A percentile compares a stretch with the other conserved stretches of the same genome.
Conservation (phyloP, 768 basidiomycete species). For the Leccinum arenicola region DNA sequence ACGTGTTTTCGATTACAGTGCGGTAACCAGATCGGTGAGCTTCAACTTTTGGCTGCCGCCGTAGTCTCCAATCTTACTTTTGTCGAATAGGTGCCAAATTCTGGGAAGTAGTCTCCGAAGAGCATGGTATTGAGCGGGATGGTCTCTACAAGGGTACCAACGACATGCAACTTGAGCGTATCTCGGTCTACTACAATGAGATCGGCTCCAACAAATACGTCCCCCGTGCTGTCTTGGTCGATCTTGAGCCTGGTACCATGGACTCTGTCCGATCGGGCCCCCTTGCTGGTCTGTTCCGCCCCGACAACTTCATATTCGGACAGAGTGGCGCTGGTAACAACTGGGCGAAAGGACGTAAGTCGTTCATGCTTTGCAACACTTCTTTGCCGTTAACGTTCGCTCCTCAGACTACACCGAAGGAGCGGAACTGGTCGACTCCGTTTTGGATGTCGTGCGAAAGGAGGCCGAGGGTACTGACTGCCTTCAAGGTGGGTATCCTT, state of each 20-base stretch:
- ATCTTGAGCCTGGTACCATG: constrained; percentile 98
- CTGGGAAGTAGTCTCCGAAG: constrained; percentile 98
- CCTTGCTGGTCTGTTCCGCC: constrained; percentile 90
- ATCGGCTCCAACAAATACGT: constrained; percentile 95
- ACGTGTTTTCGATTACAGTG: constrained; percentile 52
- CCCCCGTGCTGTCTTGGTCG: constrained; percentile 94
- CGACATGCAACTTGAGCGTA: constrained; percentile 95
- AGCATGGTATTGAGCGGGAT: constrained; percentile 94
- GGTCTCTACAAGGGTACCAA: constrained; percentile 91
- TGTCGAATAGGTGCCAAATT: constrained; percentile 74
- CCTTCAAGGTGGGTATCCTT: constrained; percentile 77
- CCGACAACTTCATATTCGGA: constrained; percentile 98
- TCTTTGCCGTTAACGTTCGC: neutral
- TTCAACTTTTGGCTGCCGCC: constrained; percentile 17
- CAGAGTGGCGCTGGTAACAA: constrained; percentile 99
- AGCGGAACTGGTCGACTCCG: constrained; percentile 97
- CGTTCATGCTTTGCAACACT: neutral
- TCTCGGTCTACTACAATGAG: constrained; percentile 98
- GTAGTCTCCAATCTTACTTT: constrained; percentile 17
- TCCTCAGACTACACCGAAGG: constrained; percentile 80
- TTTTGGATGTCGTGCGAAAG: constrained; percentile 97
- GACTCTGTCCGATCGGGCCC: constrained; percentile 89
- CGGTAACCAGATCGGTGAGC: constrained; percentile 98
- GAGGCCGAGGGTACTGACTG: constrained; percentile 98
- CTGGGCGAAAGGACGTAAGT: constrained; percentile 99